These are phyloP conservation scores for Hypoxylon sp. DNA, from an alignment of 2,329 filamentous ascomycete species.

Conservation along the genomic window DNA sequence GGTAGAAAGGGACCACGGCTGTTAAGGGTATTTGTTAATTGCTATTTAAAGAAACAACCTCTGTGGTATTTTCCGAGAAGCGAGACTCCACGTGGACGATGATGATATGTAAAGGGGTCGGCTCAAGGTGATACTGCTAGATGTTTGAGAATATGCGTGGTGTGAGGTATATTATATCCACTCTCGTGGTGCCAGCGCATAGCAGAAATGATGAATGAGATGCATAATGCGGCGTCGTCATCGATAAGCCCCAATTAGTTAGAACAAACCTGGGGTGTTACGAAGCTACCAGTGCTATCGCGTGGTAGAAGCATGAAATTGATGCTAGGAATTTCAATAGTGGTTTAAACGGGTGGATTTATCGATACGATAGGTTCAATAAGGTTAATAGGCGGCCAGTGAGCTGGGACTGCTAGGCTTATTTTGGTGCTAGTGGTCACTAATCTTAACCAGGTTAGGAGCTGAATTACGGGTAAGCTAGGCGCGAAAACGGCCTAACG, in stretches of 20 bases:
- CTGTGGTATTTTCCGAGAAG: neutral
- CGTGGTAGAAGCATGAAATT: slow-evolving; percentile 1
- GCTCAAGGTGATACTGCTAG: neutral
- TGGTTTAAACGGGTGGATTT: neutral
- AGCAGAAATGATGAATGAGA: slow-evolving; percentile 1
- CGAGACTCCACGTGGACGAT: neutral
- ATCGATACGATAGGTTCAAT: slow-evolving; percentile 12
- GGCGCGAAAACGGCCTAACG: slow-evolving; percentile 1
- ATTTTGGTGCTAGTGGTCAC: slow-evolving; percentile 7
- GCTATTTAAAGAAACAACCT: slow-evolving; percentile 2
- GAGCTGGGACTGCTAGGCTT: slow-evolving; percentile 16
- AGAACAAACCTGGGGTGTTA: slow-evolving; percentile 1
- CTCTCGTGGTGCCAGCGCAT: neutral
- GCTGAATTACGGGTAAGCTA: slow-evolving; percentile 8
- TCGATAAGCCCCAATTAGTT: slow-evolving; percentile 10
- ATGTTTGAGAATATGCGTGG: neutral
- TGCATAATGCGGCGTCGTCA: slow-evolving; percentile 8
- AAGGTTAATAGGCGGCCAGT: slow-evolving; percentile 8
- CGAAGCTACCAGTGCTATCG: slow-evolving; percentile 3
- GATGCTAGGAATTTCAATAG: neutral
- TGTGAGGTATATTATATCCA: slow-evolving; percentile 1
- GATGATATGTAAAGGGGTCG: neutral
- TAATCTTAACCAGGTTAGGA: slow-evolving; percentile 11
- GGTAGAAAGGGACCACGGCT: slow-evolving; percentile 62
- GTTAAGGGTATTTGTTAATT: slow-evolving; percentile 7